These are phyloP conservation scores for Ceratobasidium sp. DNA, from an alignment of 1,284 basidiomycete genomes.

Conservation along the genomic window DNA sequence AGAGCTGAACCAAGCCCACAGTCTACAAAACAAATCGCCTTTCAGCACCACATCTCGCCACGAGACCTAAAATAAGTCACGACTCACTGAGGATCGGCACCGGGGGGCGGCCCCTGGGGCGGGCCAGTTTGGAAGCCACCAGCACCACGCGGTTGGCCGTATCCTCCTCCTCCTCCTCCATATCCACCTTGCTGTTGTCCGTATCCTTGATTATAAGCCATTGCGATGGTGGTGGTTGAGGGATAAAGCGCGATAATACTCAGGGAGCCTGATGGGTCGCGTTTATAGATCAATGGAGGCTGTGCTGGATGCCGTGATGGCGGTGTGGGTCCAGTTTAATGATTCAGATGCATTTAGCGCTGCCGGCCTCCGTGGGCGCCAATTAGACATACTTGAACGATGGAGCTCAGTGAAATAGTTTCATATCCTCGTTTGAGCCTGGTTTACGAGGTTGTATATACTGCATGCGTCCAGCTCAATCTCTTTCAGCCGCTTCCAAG, in stretches of 20 bases:
- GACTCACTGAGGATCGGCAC: conserved; percentile 49
- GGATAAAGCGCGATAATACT: conserved; percentile 12
- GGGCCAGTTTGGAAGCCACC: conserved; percentile 39
- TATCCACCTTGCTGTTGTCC: background rate
- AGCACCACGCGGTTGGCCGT: conserved; percentile 21
- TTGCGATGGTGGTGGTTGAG: conserved; percentile 26
- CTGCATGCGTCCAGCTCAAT: too few relatives aligned
- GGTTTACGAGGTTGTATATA: too few relatives aligned
- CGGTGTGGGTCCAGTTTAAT: background rate
- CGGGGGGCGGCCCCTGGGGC: conserved; percentile 48
- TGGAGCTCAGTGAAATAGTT: background rate
- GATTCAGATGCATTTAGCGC: too few relatives aligned
- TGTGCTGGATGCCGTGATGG: conserved; percentile 25
- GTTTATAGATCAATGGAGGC: background rate
- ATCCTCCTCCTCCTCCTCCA: conserved; percentile 19
- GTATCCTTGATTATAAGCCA: conserved; percentile 45
- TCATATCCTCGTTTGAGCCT: too few relatives aligned
- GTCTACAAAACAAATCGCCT: background rate
- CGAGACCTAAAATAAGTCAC: background rate
- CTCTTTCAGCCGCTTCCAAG: too few relatives aligned
- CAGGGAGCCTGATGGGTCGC: background rate
- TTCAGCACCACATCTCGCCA: conserved; percentile 7
- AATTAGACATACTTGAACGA: background rate
- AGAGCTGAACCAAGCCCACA: conserved; percentile 49
- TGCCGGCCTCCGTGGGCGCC: background rate